phyloP scores from a whole-genome alignment of 1,284 basidiomycete species.

The Ustilago nuda region DNA sequence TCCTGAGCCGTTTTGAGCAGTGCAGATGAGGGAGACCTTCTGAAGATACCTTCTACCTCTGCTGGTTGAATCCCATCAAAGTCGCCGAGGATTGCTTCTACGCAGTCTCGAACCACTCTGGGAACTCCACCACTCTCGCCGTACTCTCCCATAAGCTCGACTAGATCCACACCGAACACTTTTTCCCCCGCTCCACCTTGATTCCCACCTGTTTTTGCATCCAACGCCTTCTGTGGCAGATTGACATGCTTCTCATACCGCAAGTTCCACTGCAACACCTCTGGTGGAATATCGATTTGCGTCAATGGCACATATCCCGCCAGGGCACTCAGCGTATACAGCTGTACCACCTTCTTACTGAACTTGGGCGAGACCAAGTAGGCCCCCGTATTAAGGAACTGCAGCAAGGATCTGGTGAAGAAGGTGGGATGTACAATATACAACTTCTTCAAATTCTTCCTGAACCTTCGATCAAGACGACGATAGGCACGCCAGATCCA shows the following conservation, averaged over 20 bases:
- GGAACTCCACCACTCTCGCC: constrained; percentile 84
- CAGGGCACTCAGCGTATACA: constrained; percentile 79
- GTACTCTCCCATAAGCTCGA: constrained; percentile 80
- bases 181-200: constrained; percentile 76
- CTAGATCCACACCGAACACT: constrained; percentile 81
- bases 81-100: constrained; percentile 74
- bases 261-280: constrained; percentile 76
- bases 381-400: constrained; percentile 84
- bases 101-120: constrained; percentile 80
- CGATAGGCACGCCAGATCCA: constrained; percentile 88
- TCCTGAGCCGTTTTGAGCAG: constrained; percentile 80
- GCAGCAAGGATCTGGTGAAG: constrained; percentile 77
- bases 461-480: constrained; percentile 71
- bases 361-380: constrained; percentile 90
- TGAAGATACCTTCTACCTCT: constrained; percentile 81
- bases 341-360: constrained; percentile 82
- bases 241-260: constrained; percentile 34
- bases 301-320: constrained; percentile 81
- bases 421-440: constrained; percentile 87
- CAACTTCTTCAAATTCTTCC: constrained; percentile 86
- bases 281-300: constrained; percentile 84
- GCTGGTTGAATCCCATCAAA: constrained; percentile 72
- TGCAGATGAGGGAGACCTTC: constrained; percentile 79
- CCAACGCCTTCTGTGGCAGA: constrained; percentile 5
- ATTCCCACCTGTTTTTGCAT: constrained; percentile 1